Conservation (phyloP, 1,284 basidiomycete species). For the Anthracocystis walkeri region DNA sequence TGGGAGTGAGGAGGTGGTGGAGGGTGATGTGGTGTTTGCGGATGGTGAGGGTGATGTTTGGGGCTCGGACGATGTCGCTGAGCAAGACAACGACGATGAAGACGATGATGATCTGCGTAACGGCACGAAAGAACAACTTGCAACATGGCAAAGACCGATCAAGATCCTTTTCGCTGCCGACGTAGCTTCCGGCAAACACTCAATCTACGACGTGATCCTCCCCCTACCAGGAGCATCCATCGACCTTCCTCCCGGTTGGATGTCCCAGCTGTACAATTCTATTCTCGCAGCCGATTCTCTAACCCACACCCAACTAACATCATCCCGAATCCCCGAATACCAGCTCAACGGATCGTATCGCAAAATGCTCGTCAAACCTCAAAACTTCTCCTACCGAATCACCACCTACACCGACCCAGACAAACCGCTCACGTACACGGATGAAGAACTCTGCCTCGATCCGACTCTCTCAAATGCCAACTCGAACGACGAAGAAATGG, state of each 20-base stretch:
- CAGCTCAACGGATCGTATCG: slow-evolving; percentile 92
- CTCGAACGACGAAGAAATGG: no score
- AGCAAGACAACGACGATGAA: slow-evolving; percentile 13
- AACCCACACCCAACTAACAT: slow-evolving; percentile 81
- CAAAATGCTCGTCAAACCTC: slow-evolving; percentile 86
- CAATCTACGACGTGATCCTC: slow-evolving; percentile 94
- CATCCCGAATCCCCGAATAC: slow-evolving; percentile 79
- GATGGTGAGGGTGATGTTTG: slow-evolving; percentile 59
- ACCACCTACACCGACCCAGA: slow-evolving; percentile 93
- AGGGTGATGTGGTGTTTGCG: slow-evolving; percentile 76
- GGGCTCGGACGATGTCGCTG: slow-evolving; percentile 5
- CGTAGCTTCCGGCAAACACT: slow-evolving; percentile 75
- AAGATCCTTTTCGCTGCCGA: slow-evolving; percentile 83
- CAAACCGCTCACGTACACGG: slow-evolving; percentile 87
- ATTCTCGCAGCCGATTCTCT: slow-evolving; percentile 86
- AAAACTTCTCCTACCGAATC: slow-evolving; percentile 81
- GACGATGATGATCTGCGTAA: slow-evolving; percentile 36
- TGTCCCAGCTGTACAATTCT: slow-evolving; percentile 84
- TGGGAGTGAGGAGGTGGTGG: slow-evolving; percentile 80
- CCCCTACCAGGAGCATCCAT: slow-evolving; percentile 94
- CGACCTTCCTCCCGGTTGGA: slow-evolving; percentile 82
- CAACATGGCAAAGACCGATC: slow-evolving; percentile 73
- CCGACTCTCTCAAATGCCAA: slow-evolving; percentile 4
- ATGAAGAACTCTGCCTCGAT: slow-evolving; percentile 83
- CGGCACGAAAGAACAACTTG: slow-evolving; percentile 16